Evolutionary conservation across 345 rosid genomes (phyloP), one percentile per base, ranked within the genome.

Genomic region (Fremontodendron californicum): DNA sequence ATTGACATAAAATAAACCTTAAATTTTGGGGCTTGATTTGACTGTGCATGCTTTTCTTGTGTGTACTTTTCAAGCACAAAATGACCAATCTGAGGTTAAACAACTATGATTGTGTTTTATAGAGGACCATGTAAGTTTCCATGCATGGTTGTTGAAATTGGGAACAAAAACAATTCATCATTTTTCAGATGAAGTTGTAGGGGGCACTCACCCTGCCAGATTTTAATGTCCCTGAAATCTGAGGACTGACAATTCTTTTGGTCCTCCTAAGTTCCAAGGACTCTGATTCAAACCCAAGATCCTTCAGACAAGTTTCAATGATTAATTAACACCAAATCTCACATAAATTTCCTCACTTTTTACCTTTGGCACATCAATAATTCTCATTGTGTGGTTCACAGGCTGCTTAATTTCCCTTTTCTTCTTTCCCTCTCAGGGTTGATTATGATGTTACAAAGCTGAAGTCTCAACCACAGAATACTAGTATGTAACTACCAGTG

Each of bases 61-160:
- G 45, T 35, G n/a, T 33, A 72, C 46, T 72, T 72, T 52, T n/a
- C 3, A 31, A 49, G 31, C 75, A 72, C 45, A 51, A 31, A 72
- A 31, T 33, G 75, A 72, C 29, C 27, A 16, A 29, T 40, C 7
- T 25, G 64, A 51, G 42, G 16, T 4, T 11, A 19, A 55, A 73
- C n/a, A 37, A 16, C 1, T 3, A 55, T 73, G 49, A 72, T 72
- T 49, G 46, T 72, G 75, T 49, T 63, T 39, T n/a, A 58, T 6
- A 9, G 73, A 71, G 80, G 78, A 74, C 68, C 79, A 54, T 23
- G 52, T 67, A 25, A 67, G n/a, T 57, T 80, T 84, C 78, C 84
- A 84, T 77, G 88, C 83, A 58, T 70, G 84, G 86, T 82, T 79
- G 65, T 79, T 33, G n/a, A 71, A 85, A 75, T 19, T 75, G 87